Conservation (phyloP, 2,329 filamentous ascomycete species). For the Scedosporium boydii region DNA sequence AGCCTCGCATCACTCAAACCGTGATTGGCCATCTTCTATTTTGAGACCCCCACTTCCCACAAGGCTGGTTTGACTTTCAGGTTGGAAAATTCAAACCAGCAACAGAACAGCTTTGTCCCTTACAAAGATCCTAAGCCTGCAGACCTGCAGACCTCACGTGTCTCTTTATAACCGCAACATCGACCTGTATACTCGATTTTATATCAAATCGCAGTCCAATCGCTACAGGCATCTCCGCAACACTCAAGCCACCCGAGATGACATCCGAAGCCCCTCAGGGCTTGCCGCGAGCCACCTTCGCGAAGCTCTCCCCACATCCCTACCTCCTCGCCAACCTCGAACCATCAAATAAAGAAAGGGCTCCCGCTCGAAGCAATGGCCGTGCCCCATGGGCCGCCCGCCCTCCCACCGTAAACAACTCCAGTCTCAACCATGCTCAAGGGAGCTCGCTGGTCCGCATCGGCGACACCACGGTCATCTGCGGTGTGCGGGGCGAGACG, state of each 20-base stretch:
- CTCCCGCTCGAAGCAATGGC: conserved; percentile 68
- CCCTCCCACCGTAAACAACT: conserved; percentile 65
- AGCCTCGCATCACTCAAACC: background rate
- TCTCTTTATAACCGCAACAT: background rate
- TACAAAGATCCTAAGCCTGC: background rate
- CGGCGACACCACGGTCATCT: conserved; percentile 91
- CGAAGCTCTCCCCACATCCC: conserved; percentile 78
- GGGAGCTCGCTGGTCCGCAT: conserved; percentile 81
- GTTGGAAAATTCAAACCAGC: background rate
- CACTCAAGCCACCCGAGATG: background rate
- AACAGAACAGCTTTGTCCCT: background rate
- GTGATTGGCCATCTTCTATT: background rate
- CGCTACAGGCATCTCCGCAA: background rate
- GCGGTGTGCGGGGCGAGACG: conserved; percentile 81
- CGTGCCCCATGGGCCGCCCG: conserved; percentile 63
- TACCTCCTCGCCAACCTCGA: conserved; percentile 86
- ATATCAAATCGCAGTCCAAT: background rate
- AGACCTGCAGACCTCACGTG: background rate
- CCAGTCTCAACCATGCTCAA: conserved; percentile 79
- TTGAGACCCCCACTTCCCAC: background rate
- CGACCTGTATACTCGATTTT: background rate
- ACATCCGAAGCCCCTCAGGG: conserved; percentile 17
- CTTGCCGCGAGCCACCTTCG: conserved; percentile 61
- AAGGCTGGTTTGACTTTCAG: background rate
- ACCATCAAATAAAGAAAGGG: conserved; percentile 35